These are phyloP conservation scores for Escovopsis sp. DNA, from an alignment of 2,329 filamentous ascomycete species.

Conservation along the genomic window DNA sequence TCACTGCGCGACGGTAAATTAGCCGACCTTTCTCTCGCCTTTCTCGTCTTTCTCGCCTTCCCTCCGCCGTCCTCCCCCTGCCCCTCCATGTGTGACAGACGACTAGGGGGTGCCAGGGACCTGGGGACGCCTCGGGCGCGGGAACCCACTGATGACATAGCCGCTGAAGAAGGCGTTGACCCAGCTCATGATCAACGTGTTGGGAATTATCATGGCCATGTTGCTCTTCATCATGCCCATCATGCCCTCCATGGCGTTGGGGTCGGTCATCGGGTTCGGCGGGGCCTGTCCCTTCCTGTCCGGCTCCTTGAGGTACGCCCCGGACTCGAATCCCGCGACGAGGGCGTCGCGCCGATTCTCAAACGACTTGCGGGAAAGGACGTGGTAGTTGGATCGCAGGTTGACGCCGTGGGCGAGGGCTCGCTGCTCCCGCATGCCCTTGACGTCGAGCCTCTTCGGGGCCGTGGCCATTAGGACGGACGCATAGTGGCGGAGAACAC, in stretches of 20 bases:
- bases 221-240: conserved; percentile 99
- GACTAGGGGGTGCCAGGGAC: neutral
- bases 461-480: conserved; percentile 75
- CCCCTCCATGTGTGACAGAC: too few relatives aligned
- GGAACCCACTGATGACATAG: conserved; percentile 74
- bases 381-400: conserved; percentile 67
- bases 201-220: conserved; percentile 99
- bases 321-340: conserved; percentile 67
- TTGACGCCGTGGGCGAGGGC: conserved; percentile 71
- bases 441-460: conserved; percentile 67
- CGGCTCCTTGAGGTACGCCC: conserved; percentile 79
- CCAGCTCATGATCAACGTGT: conserved; percentile 99
- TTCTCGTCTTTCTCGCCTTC: too few relatives aligned
- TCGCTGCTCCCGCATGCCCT: conserved; percentile 71
- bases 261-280: conserved; percentile 88
- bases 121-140: neutral
- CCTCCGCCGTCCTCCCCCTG: too few relatives aligned
- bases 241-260: conserved; percentile 97
- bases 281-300: conserved; percentile 74
- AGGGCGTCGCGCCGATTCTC: conserved; percentile 66
- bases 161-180: conserved; percentile 98
- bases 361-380: conserved; percentile 65
- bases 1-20: conserved; percentile 42
- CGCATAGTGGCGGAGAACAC: conserved; percentile 90
- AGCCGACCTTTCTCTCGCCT: too few relatives aligned